Conservation (phyloP, 2,329 filamentous ascomycete genomes). For the Colletotrichum chrysophilum region DNA sequence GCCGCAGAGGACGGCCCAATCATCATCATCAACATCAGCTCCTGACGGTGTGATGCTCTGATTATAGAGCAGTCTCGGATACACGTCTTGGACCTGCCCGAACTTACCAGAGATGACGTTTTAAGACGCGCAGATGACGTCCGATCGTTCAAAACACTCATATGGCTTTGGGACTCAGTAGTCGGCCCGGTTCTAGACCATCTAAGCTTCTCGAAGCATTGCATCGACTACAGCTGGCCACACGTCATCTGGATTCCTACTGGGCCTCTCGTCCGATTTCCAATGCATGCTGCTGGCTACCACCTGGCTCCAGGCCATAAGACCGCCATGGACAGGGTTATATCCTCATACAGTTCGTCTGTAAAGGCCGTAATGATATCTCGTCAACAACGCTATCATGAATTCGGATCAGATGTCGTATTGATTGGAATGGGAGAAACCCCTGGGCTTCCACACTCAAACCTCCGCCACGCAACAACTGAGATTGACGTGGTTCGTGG, state of each 20-base stretch:
- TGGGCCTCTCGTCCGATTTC: constrained; percentile 30
- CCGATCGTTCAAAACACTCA: constrained; percentile 20
- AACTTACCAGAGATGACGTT: neutral
- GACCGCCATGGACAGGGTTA: constrained; percentile 36
- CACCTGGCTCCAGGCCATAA: constrained; percentile 25
- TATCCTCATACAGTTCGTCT: constrained; percentile 43
- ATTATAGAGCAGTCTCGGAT: constrained; percentile 26
- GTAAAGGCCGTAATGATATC: constrained; percentile 34
- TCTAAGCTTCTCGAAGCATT: constrained; percentile 27
- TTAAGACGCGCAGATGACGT: neutral
- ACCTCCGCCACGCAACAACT: constrained; percentile 20
- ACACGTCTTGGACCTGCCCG: constrained; percentile 22
- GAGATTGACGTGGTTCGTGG: constrained; percentile 24
- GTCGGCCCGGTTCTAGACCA: constrained; percentile 29
- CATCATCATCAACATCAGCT: constrained; percentile 33
- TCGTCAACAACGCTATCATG: neutral
- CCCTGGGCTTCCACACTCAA: neutral
- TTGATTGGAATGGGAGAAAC: constrained; percentile 33
- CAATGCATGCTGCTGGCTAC: constrained; percentile 38
- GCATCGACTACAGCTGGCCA: constrained; percentile 14
- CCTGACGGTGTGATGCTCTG: constrained; percentile 33
- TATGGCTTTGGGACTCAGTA: constrained; percentile 36
- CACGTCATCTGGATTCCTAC: constrained; percentile 41
- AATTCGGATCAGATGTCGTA: neutral
- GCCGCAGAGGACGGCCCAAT: constrained; percentile 31